Conservation (phyloP, 2,329 filamentous ascomycete species). For the Mariannaea elegans region DNA sequence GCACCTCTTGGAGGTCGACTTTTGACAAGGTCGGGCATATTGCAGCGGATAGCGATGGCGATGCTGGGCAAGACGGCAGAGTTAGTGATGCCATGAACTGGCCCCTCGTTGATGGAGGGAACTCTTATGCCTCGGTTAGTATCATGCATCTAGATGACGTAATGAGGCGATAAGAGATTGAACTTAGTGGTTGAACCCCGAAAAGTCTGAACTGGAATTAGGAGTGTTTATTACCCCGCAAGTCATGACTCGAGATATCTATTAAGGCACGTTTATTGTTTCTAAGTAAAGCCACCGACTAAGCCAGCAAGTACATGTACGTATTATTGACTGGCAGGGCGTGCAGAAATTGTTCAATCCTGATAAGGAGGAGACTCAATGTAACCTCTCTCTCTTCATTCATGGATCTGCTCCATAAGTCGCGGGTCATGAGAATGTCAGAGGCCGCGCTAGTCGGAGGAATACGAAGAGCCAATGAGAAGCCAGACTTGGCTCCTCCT, state of each 20-base stretch:
- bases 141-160: not conserved
- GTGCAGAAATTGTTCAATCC: too few relatives aligned
- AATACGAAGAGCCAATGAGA: constrained; percentile 15
- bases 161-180: not conserved
- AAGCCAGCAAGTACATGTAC: too few relatives aligned
- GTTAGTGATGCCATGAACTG: too few relatives aligned
- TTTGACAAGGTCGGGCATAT: not conserved
- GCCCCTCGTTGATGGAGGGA: not conserved
- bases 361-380: too few relatives aligned
- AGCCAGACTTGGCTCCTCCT: not conserved
- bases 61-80: too few relatives aligned
- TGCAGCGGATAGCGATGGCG: not conserved
- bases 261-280: too few relatives aligned
- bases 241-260: not conserved
- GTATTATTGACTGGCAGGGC: too few relatives aligned
- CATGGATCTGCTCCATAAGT: not conserved
- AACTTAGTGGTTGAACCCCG: too few relatives aligned
- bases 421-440: not conserved
- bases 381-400: too few relatives aligned
- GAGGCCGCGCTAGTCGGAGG: constrained; percentile 9
- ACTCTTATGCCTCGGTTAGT: too few relatives aligned
- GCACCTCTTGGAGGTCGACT: constrained; percentile 1
- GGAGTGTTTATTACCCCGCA: not conserved
- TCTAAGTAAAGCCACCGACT: too few relatives aligned
- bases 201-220: not conserved